Base-by-base conservation (phyloP, 2,329 filamentous ascomycete species). In the Amesomyces nigricolor region DNA sequence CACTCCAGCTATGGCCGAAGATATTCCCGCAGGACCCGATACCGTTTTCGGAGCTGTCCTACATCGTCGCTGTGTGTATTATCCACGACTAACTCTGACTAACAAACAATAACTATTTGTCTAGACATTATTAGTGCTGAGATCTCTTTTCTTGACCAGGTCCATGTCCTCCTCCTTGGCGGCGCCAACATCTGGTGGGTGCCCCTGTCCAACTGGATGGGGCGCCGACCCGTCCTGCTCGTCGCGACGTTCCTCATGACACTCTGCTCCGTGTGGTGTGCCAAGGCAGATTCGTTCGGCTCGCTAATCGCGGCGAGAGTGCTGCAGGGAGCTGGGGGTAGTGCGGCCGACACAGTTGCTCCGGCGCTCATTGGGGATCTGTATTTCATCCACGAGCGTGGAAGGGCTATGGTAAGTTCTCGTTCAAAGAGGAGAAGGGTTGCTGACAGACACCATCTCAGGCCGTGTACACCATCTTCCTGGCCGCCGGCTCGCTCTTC, bases 401-500 rank as follows among this genome's bases (percentile, higher is more conserved):
- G 51, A 1, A 47, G 50, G 51, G 51, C 51, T 39, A 53, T 53
- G 51, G 51, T 53, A 40, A 2, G 43, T 35, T 8, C 10, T 4
- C 32, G 19, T 19, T 19, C 9, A 16, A 22, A 6, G 38, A 9
- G 19, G 1, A 19, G 19, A 2, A n/a, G 5, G 5, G 30, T 7
- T 10, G 6, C 49, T 51, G 19, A 51, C 32, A 51, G 4, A 6
- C 11, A 6, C 10, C 10, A 9, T 2, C 0, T 10, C 26, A 53
- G 51, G 51, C 51, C n/a, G 51, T 53, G 16, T 53, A 53, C 37
- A 53, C 51, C 43, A 53, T 53, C 51, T 47, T 53, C 43, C 35
- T 53, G 0, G 19, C 9, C 32, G 16, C 19, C 3, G 51, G 51
- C 35, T 47, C 51, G 19, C 14, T 53, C n/a, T 19, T 47, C 10